A percentile compares a stretch with the other conserved stretches of the same genome.
These are phyloP conservation scores for Volvariella surrecta DNA, from an alignment of 1,284 basidiomycete species.

Conservation along the genomic window DNA sequence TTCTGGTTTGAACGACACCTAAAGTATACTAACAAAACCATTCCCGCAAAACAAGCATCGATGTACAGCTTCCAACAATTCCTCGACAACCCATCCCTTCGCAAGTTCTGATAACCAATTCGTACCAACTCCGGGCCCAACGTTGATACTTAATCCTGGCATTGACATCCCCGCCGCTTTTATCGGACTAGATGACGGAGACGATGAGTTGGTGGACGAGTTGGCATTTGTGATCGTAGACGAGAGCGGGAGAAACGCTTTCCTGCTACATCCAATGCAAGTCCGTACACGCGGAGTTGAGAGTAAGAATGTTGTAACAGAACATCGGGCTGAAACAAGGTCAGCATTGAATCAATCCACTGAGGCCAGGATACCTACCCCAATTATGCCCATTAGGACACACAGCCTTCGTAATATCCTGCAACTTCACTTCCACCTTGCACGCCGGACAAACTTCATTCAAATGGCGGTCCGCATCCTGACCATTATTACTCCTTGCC, in stretches of 20 bases:
- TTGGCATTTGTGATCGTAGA: constrained; percentile 10
- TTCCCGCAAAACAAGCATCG: constrained; percentile 65
- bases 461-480: constrained; percentile 15
- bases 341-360: constrained; percentile 7
- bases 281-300: constrained; percentile 60
- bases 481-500: constrained; percentile 13
- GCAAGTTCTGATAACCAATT: constrained; percentile 32
- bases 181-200: too few species aligned
- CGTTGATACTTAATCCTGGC: constrained; percentile 3
- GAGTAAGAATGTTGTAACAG: constrained; percentile 63
- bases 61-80: constrained; percentile 52
- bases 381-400: constrained; percentile 64
- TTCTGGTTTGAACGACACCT: too few species aligned
- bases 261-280: constrained; percentile 62
- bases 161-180: too few species aligned
- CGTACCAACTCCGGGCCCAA: constrained; percentile 16
- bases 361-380: constrained; percentile 31
- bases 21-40: constrained; percentile 50
- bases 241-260: constrained; percentile 52
- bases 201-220: too few species aligned
- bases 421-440: constrained; percentile 41
- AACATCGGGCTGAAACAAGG: constrained; percentile 47
- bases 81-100: constrained; percentile 54
- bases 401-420: constrained; percentile 45
- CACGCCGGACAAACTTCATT: constrained; percentile 67